phyloP scores from a whole-genome alignment of 306 rosid genomes.

The Quercus wislizeni region DNA sequence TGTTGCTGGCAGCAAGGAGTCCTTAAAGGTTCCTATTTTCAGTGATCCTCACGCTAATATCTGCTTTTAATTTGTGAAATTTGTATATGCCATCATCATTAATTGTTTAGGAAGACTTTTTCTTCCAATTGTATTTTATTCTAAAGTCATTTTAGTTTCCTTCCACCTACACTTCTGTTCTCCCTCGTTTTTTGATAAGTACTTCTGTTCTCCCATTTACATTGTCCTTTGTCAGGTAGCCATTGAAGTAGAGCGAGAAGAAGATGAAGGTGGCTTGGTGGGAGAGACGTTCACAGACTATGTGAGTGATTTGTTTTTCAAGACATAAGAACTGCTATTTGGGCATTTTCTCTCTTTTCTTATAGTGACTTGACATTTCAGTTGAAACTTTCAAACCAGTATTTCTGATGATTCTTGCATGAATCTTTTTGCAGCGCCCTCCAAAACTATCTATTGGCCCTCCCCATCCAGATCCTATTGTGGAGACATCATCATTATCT shows the following conservation, averaged over 20 bases:
- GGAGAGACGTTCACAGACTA: constrained; percentile 99
- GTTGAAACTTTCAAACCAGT: constrained; percentile 25
- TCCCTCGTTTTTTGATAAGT: background rate
- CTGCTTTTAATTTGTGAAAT: background rate
- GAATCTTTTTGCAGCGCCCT: constrained; percentile 68
- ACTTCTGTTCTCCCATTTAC: constrained; percentile 6
- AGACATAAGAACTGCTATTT: constrained; percentile 16
- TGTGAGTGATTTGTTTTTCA: constrained; percentile 53
- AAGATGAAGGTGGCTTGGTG: constrained; percentile 90
- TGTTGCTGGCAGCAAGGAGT: background rate
- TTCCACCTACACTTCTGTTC: background rate
- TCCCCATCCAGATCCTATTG: constrained; percentile 93
- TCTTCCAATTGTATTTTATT: background rate
- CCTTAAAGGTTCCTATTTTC: background rate
- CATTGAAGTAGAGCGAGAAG: constrained; percentile 97
- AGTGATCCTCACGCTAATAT: background rate
- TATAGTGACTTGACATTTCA: constrained; percentile 14
- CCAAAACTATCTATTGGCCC: constrained; percentile 93
- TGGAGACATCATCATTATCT: constrained; percentile 94
- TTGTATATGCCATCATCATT: background rate
- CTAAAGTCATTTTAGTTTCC: background rate
- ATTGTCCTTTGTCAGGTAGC: constrained; percentile 61
- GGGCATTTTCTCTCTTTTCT: constrained; percentile 1
- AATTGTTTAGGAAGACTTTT: background rate
- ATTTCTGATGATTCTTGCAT: constrained; percentile 24